phyloP scores from a whole-genome alignment of 1,284 basidiomycete genomes.

The Xerocomus nothofagi region DNA sequence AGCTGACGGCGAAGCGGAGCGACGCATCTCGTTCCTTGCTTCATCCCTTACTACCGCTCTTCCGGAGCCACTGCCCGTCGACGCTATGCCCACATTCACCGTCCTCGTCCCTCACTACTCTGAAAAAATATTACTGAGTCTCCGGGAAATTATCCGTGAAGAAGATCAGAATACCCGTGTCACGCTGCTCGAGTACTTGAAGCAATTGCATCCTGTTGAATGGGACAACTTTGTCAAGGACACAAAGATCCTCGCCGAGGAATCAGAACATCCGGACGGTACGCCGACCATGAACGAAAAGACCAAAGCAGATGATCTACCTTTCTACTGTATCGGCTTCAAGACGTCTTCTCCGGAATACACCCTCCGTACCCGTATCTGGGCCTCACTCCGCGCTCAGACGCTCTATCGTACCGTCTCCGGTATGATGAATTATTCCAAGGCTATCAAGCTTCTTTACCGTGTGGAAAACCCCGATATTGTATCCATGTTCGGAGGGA shows the following conservation, averaged over 20 bases:
- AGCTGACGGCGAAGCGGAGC: slow-evolving; percentile 88
- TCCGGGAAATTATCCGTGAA: slow-evolving; percentile 95
- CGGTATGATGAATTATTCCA: slow-evolving; percentile 99
- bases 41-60: slow-evolving; percentile 92
- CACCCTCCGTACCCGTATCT: slow-evolving; percentile 98
- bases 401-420: slow-evolving; percentile 99
- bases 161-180: slow-evolving; percentile 96
- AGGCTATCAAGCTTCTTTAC: slow-evolving; percentile 98
- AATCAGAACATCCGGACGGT: slow-evolving; percentile 66
- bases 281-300: slow-evolving; percentile 72
- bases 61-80: slow-evolving; percentile 90
- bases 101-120: slow-evolving; percentile 97
- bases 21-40: slow-evolving; percentile 96
- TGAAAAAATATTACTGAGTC: slow-evolving; percentile 91
- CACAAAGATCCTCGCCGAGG: slow-evolving; percentile 98
- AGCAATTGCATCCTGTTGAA: slow-evolving; percentile 98
- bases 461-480: slow-evolving; percentile 99
- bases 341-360: slow-evolving; percentile 99
- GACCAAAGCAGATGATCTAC: slow-evolving; percentile 88
- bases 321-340: slow-evolving; percentile 99
- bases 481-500: slow-evolving; percentile 94
- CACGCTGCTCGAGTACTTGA: slow-evolving; percentile 93
- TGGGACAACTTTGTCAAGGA: slow-evolving; percentile 99
- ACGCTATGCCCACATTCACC: slow-evolving; percentile 97
- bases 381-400: slow-evolving; percentile 98